Evolutionary conservation across 129 eudicot genomes (phyloP), one percentile per base, ranked within the genome.

Genomic region (Lactuca saligna): DNA sequence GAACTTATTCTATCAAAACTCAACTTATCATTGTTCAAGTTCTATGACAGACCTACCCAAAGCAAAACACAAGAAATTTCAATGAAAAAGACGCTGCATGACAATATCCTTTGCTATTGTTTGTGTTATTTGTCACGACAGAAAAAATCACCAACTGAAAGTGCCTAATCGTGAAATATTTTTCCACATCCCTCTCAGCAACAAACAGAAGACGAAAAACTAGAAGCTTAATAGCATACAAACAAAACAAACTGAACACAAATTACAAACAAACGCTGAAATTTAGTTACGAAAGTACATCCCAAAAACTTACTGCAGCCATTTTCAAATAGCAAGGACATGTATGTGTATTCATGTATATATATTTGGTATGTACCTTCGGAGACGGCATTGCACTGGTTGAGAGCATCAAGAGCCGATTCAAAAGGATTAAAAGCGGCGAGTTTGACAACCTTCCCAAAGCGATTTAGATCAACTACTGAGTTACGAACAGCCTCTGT

Each of bases 341-440:
- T 17, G 51, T 7, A 49, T 60, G 9, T 33, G n/a, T 35, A 53
- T 20, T 37, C 11, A 48, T 60, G 31, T 3, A 51, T 29, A 51
- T 29, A 72, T 35, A 54, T 7, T 25, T 25, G 29, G 29, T 25
- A 8, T 38, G 0, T 80, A 93, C 98, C 98, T 89, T 89, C 96
- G 0, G 98, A 93, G 55, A 93, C 84, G 14, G 98, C 91, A 73
- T 84, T 93, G 77, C 83, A 78, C 59, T 93, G 96, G 66, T 87
- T 86, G 38, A 93, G 97, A 63, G 98, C 95, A 79, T 93, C 96
- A 9, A 82, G 85, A 20, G 96, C 97, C 2, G 97, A 84, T 54
- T 83, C 88, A 75, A 76, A 93, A 0, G 98, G 98, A 37, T 65
- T 80, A 66, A 93, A 93, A 38, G 90, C 95, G 11, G 58, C 68